Evolutionary conservation across 2,329 filamentous ascomycete genomes (phyloP), one percentile per base, ranked within the genome.

Genomic region (Talaromyces albobiverticillius): DNA sequence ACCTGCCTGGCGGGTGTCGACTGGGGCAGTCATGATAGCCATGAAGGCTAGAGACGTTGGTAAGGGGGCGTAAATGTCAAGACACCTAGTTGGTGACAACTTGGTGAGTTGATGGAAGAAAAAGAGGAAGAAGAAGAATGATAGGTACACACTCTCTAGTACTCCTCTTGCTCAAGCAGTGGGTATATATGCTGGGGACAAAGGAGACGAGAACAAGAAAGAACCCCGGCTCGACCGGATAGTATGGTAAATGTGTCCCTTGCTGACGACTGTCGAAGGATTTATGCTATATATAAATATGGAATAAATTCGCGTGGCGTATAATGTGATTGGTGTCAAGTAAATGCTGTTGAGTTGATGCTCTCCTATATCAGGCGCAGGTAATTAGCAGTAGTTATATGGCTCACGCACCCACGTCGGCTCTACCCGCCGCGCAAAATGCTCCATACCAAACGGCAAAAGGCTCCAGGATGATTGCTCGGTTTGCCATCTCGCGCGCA

Each of bases 371-470:
- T n/a, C n/a, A n/a, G n/a, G n/a, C n/a, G n/a, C n/a, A n/a, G n/a
- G n/a, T n/a, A n/a, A n/a, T n/a, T n/a, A n/a, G n/a, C n/a, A n/a
- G n/a, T n/a, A n/a, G n/a, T n/a, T n/a, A n/a, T n/a, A n/a, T n/a
- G n/a, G n/a, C n/a, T n/a, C n/a, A n/a, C n/a, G n/a, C n/a, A n/a
- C n/a, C n/a, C 9, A 18, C 47, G 47, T 50, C 47, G 47, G 47
- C 47, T 50, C 36, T 32, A 42, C 25, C 47, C 47, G 47, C 47
- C 36, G 38, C 26, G 25, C 47, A 41, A 41, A 50, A 48, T 14
- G 20, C 22, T 31, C 25, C 26, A 38, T 38, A 16, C 34, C n/a
- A 5, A n/a, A 36, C 34, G 34, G 26, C 5, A 29, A 10, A 10
- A 29, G 10, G 26, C 26, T 29, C 26, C 26, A 29, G 5, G 26